Base-by-base conservation (phyloP, 2,329 filamentous ascomycete species). In the Zasmidium angulare region DNA sequence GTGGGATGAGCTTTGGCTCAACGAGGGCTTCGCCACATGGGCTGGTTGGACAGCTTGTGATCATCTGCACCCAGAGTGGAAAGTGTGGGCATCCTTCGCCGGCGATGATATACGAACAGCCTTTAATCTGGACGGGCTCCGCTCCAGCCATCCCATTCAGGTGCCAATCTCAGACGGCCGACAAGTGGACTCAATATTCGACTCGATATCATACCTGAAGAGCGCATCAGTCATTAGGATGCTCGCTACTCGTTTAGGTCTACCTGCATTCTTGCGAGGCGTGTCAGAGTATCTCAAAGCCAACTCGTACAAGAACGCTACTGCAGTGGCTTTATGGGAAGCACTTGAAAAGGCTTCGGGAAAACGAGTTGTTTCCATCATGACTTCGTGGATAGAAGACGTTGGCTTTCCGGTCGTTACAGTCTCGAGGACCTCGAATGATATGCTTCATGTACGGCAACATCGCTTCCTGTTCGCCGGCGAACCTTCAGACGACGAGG, bases 1-100 rank as follows among this genome's bases (percentile, higher is more conserved):
- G 90, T 95, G 69, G 75, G 77, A 50, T 51, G 65, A 70, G 77
- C 83, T 93, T 50, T 96, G 91, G 91, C 82, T 96, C 57, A 96
- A 96, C 71, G 93, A 97, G 76, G 92, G 92, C 10, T 98, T 98
- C 72, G 93, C 93, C 48, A 97, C 93, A 3, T 97, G 93, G 93
- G 92, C 96, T 48, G 93, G 92, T 55, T 97, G 93, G 93, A 83
- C 92, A 61, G 92, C 91, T 17, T 86, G 91, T 60, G 90, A 96
- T 72, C 84, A 95, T 72, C 85, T 97, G 60, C 90, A 97, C 76
- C 93, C 93, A 3, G 93, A 96, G 65, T 97, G 93, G 93, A 87
- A 97, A 69, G 89, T 97, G 23, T 97, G 93, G 93, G 88, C 90
- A 60, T 91, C 96, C 78, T 97, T 96, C 77, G 89, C 96, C 71